Base-by-base conservation (phyloP, 202 grass and related monocot species). In the Panicum virgatum region DNA sequence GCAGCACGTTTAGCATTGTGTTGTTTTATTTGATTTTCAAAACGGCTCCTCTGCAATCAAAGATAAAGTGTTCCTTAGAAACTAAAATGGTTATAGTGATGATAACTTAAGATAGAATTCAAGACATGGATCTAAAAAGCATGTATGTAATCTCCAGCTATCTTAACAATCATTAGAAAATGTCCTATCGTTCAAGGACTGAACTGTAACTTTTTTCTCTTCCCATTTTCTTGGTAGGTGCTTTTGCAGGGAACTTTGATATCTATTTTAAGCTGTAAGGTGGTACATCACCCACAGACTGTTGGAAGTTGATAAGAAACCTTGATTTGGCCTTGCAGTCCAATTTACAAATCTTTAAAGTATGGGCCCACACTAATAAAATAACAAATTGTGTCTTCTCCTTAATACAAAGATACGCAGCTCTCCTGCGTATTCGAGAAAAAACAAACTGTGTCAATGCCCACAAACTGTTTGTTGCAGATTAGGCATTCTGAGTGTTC, bases 11-110 rank as follows among this genome's bases (percentile, higher is more conserved):
- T 98, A 69, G 88, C 80, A 87, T 93, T 92, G 70, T 98, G 96
- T 66, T 93, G 92, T 29, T 93, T 91, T 89, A 98, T 93, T 85
- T 98, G 92, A 77, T 91, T 90, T 83, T 93, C 92, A 89, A 98
- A 98, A 69, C 96, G 93, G 82, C 12, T 81, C 83, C 96, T 98
- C 96, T 96, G 87, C 29, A 15, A 84, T 37, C 82, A 53, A 77
- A 90, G 60, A 69, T 53, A 64, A 66, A 36, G 50, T 46, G 54
- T 56, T 50, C 23, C 25, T 36, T 72, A 63, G 45, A 64, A 50
- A 25, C 53, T 58, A 66, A 63, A 64, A 38, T 66, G 4, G 8
- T 40, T 25, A n/a, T n/a, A n/a, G n/a, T 46, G n/a, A n/a, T n/a
- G n/a, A 65, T 14, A 80, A 47, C 54, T 75, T 62, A 1, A 70